Conservation (phyloP, 1,284 basidiomycete genomes). For the Ceratobasidium sp. region DNA sequence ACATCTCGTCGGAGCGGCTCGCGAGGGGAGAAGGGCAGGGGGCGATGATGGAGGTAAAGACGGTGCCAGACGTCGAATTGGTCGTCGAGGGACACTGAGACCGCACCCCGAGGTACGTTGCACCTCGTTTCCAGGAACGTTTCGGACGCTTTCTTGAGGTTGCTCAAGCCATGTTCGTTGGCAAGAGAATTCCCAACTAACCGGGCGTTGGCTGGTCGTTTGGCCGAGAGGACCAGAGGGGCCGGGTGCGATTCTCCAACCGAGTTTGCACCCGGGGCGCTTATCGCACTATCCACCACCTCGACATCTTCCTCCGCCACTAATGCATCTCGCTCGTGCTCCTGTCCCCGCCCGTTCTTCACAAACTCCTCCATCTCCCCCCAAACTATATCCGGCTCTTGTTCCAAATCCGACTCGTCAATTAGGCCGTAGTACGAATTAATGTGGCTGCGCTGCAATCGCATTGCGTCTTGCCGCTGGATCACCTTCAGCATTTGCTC, state of each 20-base stretch:
- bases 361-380: neutral
- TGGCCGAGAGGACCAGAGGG: neutral
- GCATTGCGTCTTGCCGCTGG: slow-evolving; percentile 3
- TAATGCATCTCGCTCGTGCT: neutral
- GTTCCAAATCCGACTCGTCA: neutral
- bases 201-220: neutral
- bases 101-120: neutral
- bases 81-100: neutral
- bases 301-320: neutral
- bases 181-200: neutral
- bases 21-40: slow-evolving; percentile 18
- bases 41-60: slow-evolving; percentile 6
- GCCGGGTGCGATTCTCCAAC: slow-evolving; percentile 8
- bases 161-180: neutral
- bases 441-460: neutral
- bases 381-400: neutral
- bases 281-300: neutral
- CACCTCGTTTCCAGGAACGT: neutral
- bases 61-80: slow-evolving; percentile 18
- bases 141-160: neutral
- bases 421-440: neutral
- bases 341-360: neutral
- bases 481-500: neutral
- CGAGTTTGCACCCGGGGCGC: neutral
- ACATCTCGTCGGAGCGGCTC: slow-evolving; percentile 12